Evolutionary conservation across 169 alveolate genomes (phyloP), one percentile per base, ranked within the genome.

Genomic region (Eimeria sp.): DNA sequence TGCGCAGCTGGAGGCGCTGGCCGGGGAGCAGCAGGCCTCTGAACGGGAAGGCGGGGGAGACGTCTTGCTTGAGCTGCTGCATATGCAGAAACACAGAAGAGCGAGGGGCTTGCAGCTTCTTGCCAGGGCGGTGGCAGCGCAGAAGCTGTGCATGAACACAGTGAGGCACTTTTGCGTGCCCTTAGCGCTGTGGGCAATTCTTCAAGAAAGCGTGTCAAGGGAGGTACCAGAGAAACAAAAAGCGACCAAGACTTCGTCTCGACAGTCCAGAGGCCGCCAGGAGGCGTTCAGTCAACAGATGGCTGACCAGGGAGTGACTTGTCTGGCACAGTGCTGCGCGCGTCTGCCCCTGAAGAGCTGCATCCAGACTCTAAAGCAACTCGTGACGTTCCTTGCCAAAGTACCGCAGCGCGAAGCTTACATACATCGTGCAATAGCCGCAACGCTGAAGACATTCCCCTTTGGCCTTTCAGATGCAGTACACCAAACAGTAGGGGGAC

Each of bases 11-110:
- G 95, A 91, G 80, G 91, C 86, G 2, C 89, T 75, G 57, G 91
- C 95, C 5, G 82, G 73, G 67, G 82, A 47, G 67, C 30, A 20
- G 25, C 89, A 73, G 16, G 87, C 89, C 51, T 61, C 89, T 9
- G 80, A 57, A 47, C 91, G 75, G 49, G 78, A 92, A 18, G 96
- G 45, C 40, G 96, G 95, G 14, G 96, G 96, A 18, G 96, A 95
- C 75, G 72, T 95, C 25, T 72, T 95, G 84, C 58, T 45, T 30
- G 96, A 95, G 40, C 51, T 95, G 80, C 83, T 95, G 67, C 96
- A 95, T 51, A 75, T 95, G 95, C 96, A 95, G 73, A 45, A 86
- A 34, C 96, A 95, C 75, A 54, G 96, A n/a, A 91, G 93, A 27
- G 95, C 95, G 30, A 40, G 95, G 30, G 96, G 95, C 45, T 43